Conservation (phyloP, 2,329 filamentous ascomycete species). For the Apiospora koreana region DNA sequence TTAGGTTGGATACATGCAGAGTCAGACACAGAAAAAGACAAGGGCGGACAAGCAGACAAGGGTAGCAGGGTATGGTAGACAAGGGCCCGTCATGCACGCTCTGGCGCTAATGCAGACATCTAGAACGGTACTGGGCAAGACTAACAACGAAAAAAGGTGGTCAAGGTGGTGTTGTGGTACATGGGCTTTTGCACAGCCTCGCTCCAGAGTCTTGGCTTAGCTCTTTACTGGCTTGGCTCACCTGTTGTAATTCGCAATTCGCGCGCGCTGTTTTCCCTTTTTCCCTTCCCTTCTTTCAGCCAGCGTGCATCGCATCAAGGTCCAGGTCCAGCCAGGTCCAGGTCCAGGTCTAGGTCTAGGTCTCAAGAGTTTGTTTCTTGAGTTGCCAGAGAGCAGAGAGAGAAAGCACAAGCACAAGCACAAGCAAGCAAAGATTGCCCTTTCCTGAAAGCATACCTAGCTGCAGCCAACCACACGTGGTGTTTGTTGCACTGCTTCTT, state of each 20-base stretch:
- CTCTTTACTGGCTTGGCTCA: not conserved
- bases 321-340: not conserved
- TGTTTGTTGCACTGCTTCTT: not conserved
- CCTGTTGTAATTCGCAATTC: not conserved
- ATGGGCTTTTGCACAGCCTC: constrained; percentile 6
- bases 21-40: not conserved
- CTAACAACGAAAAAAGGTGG: too few species aligned
- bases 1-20: not conserved
- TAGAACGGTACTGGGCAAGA: constrained; percentile 2
- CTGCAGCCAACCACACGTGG: not conserved
- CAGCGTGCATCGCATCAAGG: not conserved
- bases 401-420: not conserved
- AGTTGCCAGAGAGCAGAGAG: not conserved
- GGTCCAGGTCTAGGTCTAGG: not conserved
- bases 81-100: constrained; percentile 3
- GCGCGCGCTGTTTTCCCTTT: not conserved
- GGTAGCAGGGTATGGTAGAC: too few species aligned
- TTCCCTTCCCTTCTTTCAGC: not conserved
- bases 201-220: not conserved
- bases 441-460: not conserved
- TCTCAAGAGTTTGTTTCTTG: not conserved
- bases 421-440: not conserved
- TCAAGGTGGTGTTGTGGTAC: constrained; percentile 3
- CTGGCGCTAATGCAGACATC: constrained; percentile 4
- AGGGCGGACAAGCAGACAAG: too few species aligned